These are phyloP conservation scores for Cryptosporidium baileyi DNA, from an alignment of 169 alveolate species.

Conservation along the genomic window DNA sequence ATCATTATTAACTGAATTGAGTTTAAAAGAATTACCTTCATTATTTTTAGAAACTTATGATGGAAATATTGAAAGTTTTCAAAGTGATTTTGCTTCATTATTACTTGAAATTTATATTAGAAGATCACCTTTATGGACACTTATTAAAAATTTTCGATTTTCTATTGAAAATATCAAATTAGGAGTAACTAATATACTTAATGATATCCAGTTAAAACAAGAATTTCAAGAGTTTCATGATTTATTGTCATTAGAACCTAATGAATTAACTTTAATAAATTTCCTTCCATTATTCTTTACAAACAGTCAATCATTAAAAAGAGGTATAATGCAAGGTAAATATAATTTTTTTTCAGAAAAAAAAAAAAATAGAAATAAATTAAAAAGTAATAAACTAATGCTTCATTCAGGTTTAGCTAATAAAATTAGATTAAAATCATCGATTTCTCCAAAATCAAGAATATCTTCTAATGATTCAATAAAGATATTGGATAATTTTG, in stretches of 20 bases:
- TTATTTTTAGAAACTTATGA: slow-evolving; percentile 26
- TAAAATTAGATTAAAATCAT: background rate
- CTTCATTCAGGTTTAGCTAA: too few species aligned
- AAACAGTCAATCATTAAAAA: background rate
- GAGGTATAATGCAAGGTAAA: background rate
- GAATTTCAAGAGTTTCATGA: slow-evolving; percentile 12
- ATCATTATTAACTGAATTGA: slow-evolving; percentile 19
- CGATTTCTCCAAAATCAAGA: background rate
- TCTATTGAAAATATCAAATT: background rate
- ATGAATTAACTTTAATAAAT: background rate
- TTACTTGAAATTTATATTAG: slow-evolving; percentile 17
- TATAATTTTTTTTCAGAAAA: background rate
- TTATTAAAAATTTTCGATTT: slow-evolving; percentile 4
- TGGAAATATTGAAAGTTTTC: slow-evolving; percentile 16
- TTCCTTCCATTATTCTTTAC: slow-evolving; percentile 30
- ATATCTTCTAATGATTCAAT: background rate
- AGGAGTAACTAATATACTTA: background rate
- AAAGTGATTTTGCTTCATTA: background rate
- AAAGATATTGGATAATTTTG: background rate
- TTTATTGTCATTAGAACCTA: background rate
- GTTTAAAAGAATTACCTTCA: slow-evolving; percentile 2
- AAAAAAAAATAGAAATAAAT: background rate
- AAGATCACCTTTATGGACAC: slow-evolving; percentile 5
- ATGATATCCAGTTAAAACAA: background rate
- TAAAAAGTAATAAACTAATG: background rate